Percentiles rank a stretch among this genome's conserved stretches.
These are phyloP conservation scores for Pestalotiopsis sp. DNA, from an alignment of 2,329 filamentous ascomycete genomes.

Conservation along the genomic window DNA sequence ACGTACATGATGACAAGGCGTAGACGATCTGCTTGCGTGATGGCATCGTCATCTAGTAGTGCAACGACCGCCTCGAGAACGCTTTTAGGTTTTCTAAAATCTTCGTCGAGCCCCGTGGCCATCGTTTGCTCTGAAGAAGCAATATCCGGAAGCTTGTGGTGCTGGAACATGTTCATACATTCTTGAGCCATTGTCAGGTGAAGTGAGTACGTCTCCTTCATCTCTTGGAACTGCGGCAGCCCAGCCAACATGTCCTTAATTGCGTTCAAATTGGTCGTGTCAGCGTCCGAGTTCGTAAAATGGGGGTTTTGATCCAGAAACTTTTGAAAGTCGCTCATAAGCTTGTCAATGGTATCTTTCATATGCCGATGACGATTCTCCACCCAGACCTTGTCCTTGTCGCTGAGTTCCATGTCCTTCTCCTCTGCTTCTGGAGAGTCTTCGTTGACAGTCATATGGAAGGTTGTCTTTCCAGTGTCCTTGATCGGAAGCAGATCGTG, in stretches of 20 bases:
- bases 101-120: constrained; percentile 90
- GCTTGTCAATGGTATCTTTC: constrained; percentile 94
- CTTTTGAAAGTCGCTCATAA: constrained; percentile 89
- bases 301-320: constrained; percentile 91
- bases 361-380: constrained; percentile 94
- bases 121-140: constrained; percentile 88
- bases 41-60: constrained; percentile 80
- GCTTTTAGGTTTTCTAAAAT: constrained; percentile 87
- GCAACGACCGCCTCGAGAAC: constrained; percentile 82
- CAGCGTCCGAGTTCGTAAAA: constrained; percentile 73
- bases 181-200: constrained; percentile 97
- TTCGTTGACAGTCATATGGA: constrained; percentile 77
- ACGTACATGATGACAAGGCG: constrained; percentile 85
- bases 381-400: constrained; percentile 93
- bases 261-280: constrained; percentile 77
- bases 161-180: constrained; percentile 91
- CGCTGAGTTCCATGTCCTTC: constrained; percentile 88
- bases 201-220: constrained; percentile 92
- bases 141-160: constrained; percentile 81
- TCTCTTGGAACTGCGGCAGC: constrained; percentile 89
- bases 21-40: constrained; percentile 72
- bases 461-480: constrained; percentile 86
- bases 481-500: constrained; percentile 88
- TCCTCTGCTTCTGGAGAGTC: constrained; percentile 69
- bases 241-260: constrained; percentile 98